Percentiles rank a stretch among this genome's conserved stretches.
These are phyloP conservation scores for Mycena latifolia DNA, from an alignment of 768 basidiomycete species.

Conservation along the genomic window DNA sequence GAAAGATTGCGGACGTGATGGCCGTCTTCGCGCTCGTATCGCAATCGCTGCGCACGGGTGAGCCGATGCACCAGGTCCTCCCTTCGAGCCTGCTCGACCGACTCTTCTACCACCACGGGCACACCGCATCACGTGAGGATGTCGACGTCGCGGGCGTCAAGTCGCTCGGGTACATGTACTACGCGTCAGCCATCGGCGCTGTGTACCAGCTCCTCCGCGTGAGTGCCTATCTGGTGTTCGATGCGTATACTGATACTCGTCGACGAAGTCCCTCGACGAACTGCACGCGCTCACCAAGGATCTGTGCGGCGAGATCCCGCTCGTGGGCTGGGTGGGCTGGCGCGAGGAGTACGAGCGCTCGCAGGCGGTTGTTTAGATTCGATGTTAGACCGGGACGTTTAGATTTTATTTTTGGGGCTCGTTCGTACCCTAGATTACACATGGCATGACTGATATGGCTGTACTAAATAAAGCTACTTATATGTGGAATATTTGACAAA, in stretches of 20 bases:
- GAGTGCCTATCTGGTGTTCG: constrained; percentile 17
- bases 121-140: background rate
- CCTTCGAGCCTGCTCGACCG: constrained; percentile 57
- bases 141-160: constrained; percentile 38
- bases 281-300: constrained; percentile 49
- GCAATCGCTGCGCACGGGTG: constrained; percentile 57
- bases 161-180: constrained; percentile 51
- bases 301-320: constrained; percentile 56
- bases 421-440: too few relatives aligned
- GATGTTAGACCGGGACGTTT: too few relatives aligned
- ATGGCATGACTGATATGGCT: too few relatives aligned
- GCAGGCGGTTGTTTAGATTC: constrained; percentile 3
- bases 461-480: too few relatives aligned
- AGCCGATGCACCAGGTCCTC: constrained; percentile 58
- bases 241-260: too few relatives aligned
- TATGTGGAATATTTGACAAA: too few relatives aligned
- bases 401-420: too few relatives aligned
- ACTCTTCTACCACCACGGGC: constrained; percentile 56
- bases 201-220: constrained; percentile 53
- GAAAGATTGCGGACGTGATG: constrained; percentile 54
- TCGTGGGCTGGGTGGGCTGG: constrained; percentile 55
- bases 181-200: constrained; percentile 53
- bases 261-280: constrained; percentile 52
- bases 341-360: constrained; percentile 49
- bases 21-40: constrained; percentile 57